Evolutionary conservation across 2,329 filamentous ascomycete species (phyloP).

Genomic region (Plectosphaerella sp.): DNA sequence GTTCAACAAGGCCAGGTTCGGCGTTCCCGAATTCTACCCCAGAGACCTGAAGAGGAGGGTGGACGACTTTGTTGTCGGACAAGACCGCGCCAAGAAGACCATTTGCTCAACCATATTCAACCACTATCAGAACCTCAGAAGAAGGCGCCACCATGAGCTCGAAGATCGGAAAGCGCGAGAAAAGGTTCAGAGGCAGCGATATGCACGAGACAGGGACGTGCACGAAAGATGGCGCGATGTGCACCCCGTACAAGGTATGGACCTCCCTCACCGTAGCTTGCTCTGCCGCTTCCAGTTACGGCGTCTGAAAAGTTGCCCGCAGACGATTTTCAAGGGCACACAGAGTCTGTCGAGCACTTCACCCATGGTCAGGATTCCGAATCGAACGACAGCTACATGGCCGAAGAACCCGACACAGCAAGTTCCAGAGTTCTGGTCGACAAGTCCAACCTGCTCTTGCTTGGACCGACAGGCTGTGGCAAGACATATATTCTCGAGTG

Average conservation of each 20-base stretch:
- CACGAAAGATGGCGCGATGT: slow-evolving; percentile 51
- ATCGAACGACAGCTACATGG: slow-evolving; percentile 39
- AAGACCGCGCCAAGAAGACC: slow-evolving; percentile 90
- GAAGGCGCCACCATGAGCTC: slow-evolving; percentile 74
- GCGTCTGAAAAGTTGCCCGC: slow-evolving; percentile 28
- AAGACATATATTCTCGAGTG: slow-evolving; percentile 89
- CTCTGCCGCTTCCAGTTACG: slow-evolving; percentile 8
- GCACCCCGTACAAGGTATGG: slow-evolving; percentile 75
- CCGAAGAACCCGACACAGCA: slow-evolving; percentile 36
- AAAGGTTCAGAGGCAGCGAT: slow-evolving; percentile 65
- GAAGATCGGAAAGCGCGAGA: slow-evolving; percentile 53
- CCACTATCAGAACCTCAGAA: slow-evolving; percentile 85
- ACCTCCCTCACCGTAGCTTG: slow-evolving; percentile 10
- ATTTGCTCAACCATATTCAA: slow-evolving; percentile 93
- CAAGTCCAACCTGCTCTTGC: slow-evolving; percentile 88
- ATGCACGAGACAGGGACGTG: slow-evolving; percentile 61
- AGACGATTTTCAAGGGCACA: slow-evolving; percentile 54
- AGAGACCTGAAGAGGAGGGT: slow-evolving; percentile 79
- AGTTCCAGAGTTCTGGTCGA: slow-evolving; percentile 68
- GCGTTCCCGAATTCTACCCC: slow-evolving; percentile 60
- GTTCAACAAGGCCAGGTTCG: slow-evolving; percentile 53
- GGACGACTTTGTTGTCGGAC: slow-evolving; percentile 94
- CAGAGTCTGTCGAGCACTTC: slow-evolving; percentile 39
- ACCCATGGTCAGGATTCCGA: slow-evolving; percentile 24
- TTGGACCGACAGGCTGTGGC: slow-evolving; percentile 90